Base-by-base conservation (phyloP, 2,329 filamentous ascomycete species). In the Epichloe typhina region DNA sequence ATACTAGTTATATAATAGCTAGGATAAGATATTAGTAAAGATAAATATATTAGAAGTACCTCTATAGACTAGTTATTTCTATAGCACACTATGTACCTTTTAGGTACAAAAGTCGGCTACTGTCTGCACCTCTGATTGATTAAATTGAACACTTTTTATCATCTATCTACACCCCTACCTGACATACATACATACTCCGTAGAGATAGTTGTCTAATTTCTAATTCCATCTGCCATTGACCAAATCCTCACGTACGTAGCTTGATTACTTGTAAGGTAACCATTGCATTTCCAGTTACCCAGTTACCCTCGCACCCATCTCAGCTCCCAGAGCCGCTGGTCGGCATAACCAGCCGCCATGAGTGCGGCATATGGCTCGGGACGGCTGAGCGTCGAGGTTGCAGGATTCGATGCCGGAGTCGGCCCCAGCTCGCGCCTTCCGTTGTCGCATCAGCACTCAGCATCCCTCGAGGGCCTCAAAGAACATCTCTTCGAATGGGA, bases 401-500 rank as follows among this genome's bases (percentile, higher is more conserved):
- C 59, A 19, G 62, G 62, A 0, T 55, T 61, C 39, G 55, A 59
- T 9, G 42, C 33, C n/a, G 48, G 45, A 13, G 36, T 46, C 4
- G 49, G 52, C 1, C 57, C 61, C 9, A 62, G 58, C 48, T 57
- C 58, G 13, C 56, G 61, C 2, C 49, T 58, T 3, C 65, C 64
- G 11, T 56, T 58, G 4, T 64, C 64, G 7, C 56, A 52, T 33
- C 59, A 26, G 58, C 63, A 51, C 26, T 56, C 43, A 46, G 57
- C 46, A 43, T 61, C 50, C 47, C 54, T 52, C 48, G 58, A 54
- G 55, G 58, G 58, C 23, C 47, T 65, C 45, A 59, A 58, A 49
- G 58, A 65, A 52, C 64, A 68, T 45, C 61, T 68, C 54, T 66
- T 68, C 26, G 64, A 68, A 55, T 71, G 71, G 69, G 64, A 61